These are phyloP conservation scores for Melastoma candidum DNA, from an alignment of 441 rosid genomes.

Conservation along the genomic window DNA sequence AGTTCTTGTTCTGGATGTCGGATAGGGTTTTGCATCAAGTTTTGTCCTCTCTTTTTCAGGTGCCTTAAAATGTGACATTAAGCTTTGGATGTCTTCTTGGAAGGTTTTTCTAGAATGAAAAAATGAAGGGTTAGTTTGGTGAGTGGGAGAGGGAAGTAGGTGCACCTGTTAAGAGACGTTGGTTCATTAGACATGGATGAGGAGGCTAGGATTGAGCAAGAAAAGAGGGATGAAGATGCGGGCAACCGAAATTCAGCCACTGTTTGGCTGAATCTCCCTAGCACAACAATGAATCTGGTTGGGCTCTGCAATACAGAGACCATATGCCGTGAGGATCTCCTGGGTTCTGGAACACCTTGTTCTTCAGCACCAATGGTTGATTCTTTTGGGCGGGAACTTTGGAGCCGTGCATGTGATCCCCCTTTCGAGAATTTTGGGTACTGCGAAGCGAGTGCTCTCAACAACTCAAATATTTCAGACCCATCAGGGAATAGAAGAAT, in stretches of 20 bases:
- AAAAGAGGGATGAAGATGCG: conserved; percentile 40
- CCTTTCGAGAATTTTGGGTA: conserved; percentile 47
- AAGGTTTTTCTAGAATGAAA: too few species aligned
- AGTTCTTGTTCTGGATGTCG: too few species aligned
- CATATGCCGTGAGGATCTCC: conserved; percentile 16
- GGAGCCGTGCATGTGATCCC: conserved; percentile 47
- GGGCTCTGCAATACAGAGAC: conserved; percentile 39
- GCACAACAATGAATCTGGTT: conserved; percentile 40
- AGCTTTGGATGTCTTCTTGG: too few species aligned
- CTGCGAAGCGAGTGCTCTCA: conserved; percentile 43
- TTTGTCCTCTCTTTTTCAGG: too few species aligned
- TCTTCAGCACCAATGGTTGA: conserved; percentile 69
- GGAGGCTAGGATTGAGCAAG: conserved; percentile 50
- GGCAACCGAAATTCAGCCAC: conserved; percentile 34
- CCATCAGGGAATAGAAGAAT: conserved; percentile 30
- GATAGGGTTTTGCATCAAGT: too few species aligned
- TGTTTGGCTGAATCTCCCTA: conserved; percentile 31
- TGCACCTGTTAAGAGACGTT: conserved; percentile 28
- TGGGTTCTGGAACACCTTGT: conserved; percentile 43
- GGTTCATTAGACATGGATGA: conserved; percentile 40
- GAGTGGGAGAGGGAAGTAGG: conserved; percentile 16
- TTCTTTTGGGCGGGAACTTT: conserved; percentile 47
- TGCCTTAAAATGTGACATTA: too few species aligned
- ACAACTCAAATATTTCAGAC: conserved; percentile 34
- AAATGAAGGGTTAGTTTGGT: conserved; percentile 14